Evolutionary conservation across 2,329 filamentous ascomycete genomes (phyloP).

Genomic region (Trichoderma sp.): DNA sequence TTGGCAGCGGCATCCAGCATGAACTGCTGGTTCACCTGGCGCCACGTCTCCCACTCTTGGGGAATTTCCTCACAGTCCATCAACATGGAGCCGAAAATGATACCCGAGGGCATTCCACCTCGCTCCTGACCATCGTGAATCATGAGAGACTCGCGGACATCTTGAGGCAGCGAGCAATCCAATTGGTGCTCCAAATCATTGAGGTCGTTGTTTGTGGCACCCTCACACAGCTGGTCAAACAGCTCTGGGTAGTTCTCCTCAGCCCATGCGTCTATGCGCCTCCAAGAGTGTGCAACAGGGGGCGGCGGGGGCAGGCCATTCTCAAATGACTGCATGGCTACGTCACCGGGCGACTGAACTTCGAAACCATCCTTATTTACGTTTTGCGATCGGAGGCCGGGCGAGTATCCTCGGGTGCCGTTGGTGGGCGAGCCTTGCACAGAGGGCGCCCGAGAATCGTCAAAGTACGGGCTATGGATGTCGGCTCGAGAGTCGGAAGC

Average conservation of each 20-base stretch:
- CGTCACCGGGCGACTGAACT: constrained; percentile 74
- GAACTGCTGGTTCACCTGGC: constrained; percentile 87
- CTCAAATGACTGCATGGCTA: constrained; percentile 94
- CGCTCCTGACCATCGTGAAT: constrained; percentile 97
- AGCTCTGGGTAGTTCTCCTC: constrained; percentile 96
- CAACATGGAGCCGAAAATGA: constrained; percentile 92
- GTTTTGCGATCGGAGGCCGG: constrained; percentile 77
- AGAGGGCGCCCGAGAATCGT: constrained; percentile 63
- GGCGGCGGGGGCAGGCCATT: constrained; percentile 90
- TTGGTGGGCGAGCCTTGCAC: constrained; percentile 38
- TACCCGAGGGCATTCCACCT: constrained; percentile 84
- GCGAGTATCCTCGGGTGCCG: constrained; percentile 68
- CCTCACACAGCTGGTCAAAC: constrained; percentile 89
- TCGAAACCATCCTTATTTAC: constrained; percentile 68
- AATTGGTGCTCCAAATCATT: constrained; percentile 96
- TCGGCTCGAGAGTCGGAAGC: constrained; percentile 87
- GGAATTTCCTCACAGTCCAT: constrained; percentile 98
- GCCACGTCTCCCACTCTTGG: constrained; percentile 97
- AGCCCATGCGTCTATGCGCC: constrained; percentile 88
- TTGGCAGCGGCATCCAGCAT: constrained; percentile 61
- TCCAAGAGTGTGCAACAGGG: constrained; percentile 87
- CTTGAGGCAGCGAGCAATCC: constrained; percentile 89
- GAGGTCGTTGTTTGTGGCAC: constrained; percentile 88
- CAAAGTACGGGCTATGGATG: constrained; percentile 74
- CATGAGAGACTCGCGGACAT: constrained; percentile 88